Percentiles rank a stretch among this genome's conserved stretches.
Conservation (phyloP, 345 rosid genomes). For the Erucastrum elatum region DNA sequence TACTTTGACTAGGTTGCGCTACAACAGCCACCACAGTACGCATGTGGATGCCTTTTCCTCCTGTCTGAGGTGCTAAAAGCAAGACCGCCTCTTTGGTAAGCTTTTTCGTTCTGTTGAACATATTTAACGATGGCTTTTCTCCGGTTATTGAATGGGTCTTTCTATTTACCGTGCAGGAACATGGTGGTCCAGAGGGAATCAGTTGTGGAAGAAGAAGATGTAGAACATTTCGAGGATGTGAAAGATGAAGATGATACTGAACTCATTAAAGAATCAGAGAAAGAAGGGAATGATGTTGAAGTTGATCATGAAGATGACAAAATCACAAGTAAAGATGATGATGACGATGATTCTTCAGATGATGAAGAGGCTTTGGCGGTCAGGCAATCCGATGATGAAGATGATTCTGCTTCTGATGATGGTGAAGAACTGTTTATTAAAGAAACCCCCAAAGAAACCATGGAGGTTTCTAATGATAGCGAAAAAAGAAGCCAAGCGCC, state of each 20-base stretch:
- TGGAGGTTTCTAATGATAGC: constrained; percentile 36
- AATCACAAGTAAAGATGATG: constrained; percentile 39
- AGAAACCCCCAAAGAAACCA: constrained; percentile 32
- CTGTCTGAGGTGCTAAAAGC: constrained; percentile 93
- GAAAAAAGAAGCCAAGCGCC: constrained; percentile 36
- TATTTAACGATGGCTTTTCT: neutral
- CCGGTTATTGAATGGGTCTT: constrained; percentile 13
- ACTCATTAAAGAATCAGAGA: constrained; percentile 33
- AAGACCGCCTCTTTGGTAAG: constrained; percentile 80
- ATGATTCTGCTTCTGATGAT: constrained; percentile 53
- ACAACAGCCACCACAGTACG: constrained; percentile 91
- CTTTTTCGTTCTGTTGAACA: neutral
- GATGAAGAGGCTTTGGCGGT: constrained; percentile 50
- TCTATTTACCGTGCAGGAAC: constrained; percentile 55
- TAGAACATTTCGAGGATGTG: constrained; percentile 92
- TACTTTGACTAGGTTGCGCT: constrained; percentile 71
- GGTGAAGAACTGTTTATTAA: constrained; percentile 46
- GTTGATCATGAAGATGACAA: constrained; percentile 27
- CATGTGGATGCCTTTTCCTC: constrained; percentile 94
- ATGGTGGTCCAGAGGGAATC: constrained; percentile 77
- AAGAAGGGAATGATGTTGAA: constrained; percentile 39
- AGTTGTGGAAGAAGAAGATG: constrained; percentile 85
- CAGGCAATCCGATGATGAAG: constrained; percentile 55
- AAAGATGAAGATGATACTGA: constrained; percentile 62
- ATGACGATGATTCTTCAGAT: constrained; percentile 61